A percentile compares a stretch with the other conserved stretches of the same genome.
These are phyloP conservation scores for Phialocephala subalpina DNA, from an alignment of 2,329 filamentous ascomycete species.

Conservation along the genomic window DNA sequence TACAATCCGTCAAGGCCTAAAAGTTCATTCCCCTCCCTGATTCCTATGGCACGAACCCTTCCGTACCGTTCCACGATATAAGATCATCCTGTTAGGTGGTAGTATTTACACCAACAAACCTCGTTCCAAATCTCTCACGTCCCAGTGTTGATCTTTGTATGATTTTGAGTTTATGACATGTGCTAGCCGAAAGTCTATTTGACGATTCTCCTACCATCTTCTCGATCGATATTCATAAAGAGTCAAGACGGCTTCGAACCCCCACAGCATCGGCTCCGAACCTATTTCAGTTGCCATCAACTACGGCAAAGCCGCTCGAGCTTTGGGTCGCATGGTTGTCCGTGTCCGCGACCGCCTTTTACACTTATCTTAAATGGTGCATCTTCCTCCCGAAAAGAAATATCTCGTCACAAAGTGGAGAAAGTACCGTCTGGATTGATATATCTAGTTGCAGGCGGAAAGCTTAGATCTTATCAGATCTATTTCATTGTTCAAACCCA, in stretches of 20 bases:
- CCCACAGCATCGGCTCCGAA: slow-evolving; percentile 5
- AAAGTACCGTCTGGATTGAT: neutral
- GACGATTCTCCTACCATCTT: slow-evolving; percentile 13
- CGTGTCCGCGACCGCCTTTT: slow-evolving; percentile 15
- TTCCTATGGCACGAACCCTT: neutral
- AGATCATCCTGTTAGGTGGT: neutral
- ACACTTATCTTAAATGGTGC: slow-evolving; percentile 11
- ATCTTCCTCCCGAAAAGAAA: slow-evolving; percentile 9
- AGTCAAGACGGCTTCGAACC: slow-evolving; percentile 15
- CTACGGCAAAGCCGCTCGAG: neutral
- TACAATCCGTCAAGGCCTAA: neutral
- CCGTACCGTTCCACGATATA: neutral
- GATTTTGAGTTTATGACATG: slow-evolving; percentile 28
- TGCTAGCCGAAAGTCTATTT: slow-evolving; percentile 25
- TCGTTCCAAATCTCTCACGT: slow-evolving; percentile 1
- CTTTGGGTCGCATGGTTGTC: slow-evolving; percentile 20
- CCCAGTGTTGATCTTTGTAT: neutral
- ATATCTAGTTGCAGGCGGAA: neutral
- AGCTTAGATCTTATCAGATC: neutral
- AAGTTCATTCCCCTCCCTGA: neutral
- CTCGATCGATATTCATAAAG: slow-evolving; percentile 19
- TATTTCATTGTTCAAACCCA: neutral
- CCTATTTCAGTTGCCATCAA: slow-evolving; percentile 4
- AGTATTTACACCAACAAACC: neutral
- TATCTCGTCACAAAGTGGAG: neutral